Evolutionary conservation across 1,284 basidiomycete species (phyloP), one percentile per base, ranked within the genome.

Genomic region (Heterobasidion parviporum): DNA sequence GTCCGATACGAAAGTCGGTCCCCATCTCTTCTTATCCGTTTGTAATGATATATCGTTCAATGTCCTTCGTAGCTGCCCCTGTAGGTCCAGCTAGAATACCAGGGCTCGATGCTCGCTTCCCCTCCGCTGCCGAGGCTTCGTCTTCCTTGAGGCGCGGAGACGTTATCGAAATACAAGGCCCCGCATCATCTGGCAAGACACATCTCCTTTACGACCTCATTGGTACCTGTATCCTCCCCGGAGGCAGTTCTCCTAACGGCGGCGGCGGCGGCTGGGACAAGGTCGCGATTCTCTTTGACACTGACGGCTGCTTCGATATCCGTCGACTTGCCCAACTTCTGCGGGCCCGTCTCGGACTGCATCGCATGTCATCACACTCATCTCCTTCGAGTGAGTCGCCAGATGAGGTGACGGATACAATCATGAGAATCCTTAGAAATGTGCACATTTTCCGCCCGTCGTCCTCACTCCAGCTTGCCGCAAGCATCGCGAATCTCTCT

Each of bases 81-180:
- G 60, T 67, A 43, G 68, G 66, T 32, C 56, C 55, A 54, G 68
- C 68, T 45, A 63, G 63, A 45, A 65, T 73, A 54, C 63, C 67
- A 38, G 60, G 65, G 44, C 64, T 75, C 48, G 72, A 77, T 60
- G 57, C 65, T 38, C 62, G 68, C 50, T 38, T 57, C 41, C 53
- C 57, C 46, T 48, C n/a, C 18, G 26, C 46, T 10, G 15, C 18
- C 18, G 10, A 10, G 4, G 3, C 26, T 10, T 48, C 26, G 15
- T 48, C 70, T 32, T 68, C 72, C 43, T 68, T 80, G 36, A 68
- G 69, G 44, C 70, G 71, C 20, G 83, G 83, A 34, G 81, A 89
- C 67, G 74, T 89, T 46, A 68, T 92, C 62, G 85, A 89, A 67
- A 75, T 93, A 43, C 85, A 90, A 68, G 90, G 89, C 1, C 77